Base-by-base conservation (phyloP, 1,284 basidiomycete species). In the Ceratobasidium sp. region DNA sequence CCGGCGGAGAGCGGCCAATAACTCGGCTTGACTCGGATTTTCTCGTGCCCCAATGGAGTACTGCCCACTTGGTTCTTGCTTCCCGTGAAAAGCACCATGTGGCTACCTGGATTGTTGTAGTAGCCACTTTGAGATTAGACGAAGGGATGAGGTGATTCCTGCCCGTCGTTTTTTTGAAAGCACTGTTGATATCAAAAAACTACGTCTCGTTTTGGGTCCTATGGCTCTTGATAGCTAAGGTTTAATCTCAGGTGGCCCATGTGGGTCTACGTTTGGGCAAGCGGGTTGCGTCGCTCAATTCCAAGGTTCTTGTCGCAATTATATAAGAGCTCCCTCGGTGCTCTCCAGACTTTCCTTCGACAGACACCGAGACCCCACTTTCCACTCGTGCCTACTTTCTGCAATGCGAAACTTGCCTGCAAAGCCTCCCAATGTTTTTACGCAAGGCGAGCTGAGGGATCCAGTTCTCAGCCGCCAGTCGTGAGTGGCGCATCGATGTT, bases 361-460 rank as follows among this genome's bases (percentile, higher is more conserved):
- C 58, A 11, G 35, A 61, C 58, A 37, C 13, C 35, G 33, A 61
- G 58, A 35, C 15, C n/a, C 51, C 58, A 37, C 33, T 13, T 23
- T 39, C 47, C 39, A 23, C 17, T 45, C 20, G 31, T 45, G 10
- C 26, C 26, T 31, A 8, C 23, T 17, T 61, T 39, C 8, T 20
- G 39, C 23, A 39, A 64, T 64, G 61, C 23, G 37, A 11, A 64
- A 64, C 39, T 28, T 23, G 47, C 47, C 61, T 45, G 11, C 61
- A 4, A 35, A 37, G 17, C 65, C 65, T n/a, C 65, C 65, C 6
- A 26, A 67, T 54, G 20, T 67, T 15, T 67, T 67, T 39, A 54
- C 49, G 15, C 20, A 31, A 7, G 65, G 20, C 4, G 65, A 26
- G 23, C 35, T 37, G 23, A 35, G 65, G 31, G 65, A 54, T 23